Conservation (phyloP, 2,329 filamentous ascomycete species). For the Aspergillus hortae region DNA sequence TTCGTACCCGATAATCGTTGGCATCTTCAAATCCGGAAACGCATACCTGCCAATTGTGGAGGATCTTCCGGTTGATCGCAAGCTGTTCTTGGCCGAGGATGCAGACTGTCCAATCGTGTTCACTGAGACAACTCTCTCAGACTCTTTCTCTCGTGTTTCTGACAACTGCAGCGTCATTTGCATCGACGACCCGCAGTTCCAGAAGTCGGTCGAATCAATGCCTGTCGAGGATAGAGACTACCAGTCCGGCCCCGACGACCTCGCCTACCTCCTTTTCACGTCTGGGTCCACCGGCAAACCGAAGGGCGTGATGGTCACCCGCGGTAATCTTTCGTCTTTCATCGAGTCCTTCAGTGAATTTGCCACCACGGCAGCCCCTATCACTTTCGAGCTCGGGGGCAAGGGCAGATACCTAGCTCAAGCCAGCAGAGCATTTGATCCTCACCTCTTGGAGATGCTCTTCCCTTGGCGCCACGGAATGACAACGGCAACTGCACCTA, state of each 20-base stretch:
- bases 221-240: constrained; percentile 14
- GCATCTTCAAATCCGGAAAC: constrained; percentile 33
- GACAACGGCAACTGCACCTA: constrained; percentile 22
- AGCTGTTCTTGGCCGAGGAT: constrained; percentile 27
- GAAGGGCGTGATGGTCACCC: constrained; percentile 94
- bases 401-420: constrained; percentile 31
- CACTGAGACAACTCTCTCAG: constrained; percentile 18
- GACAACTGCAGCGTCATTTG: constrained; percentile 18
- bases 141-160: constrained; percentile 16
- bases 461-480: constrained; percentile 29
- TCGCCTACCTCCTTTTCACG: constrained; percentile 69
- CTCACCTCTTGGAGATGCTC: constrained; percentile 28
- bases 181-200: constrained; percentile 19
- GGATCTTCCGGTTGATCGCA: constrained; percentile 26
- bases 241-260: constrained; percentile 15
- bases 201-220: constrained; percentile 13
- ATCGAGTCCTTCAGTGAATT: constrained; percentile 27
- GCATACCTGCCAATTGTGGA: constrained; percentile 34
- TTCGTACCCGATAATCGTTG: constrained; percentile 28
- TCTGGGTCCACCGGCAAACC: constrained; percentile 94
- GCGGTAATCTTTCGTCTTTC: constrained; percentile 24
- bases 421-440: constrained; percentile 32
- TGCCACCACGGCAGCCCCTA: constrained; percentile 21
- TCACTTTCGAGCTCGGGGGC: constrained; percentile 20
- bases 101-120: constrained; percentile 27